A percentile compares a stretch with the other conserved stretches of the same genome.
phyloP scores from a whole-genome alignment of 106 monocot genomes.

The Allium cepa region DNA sequence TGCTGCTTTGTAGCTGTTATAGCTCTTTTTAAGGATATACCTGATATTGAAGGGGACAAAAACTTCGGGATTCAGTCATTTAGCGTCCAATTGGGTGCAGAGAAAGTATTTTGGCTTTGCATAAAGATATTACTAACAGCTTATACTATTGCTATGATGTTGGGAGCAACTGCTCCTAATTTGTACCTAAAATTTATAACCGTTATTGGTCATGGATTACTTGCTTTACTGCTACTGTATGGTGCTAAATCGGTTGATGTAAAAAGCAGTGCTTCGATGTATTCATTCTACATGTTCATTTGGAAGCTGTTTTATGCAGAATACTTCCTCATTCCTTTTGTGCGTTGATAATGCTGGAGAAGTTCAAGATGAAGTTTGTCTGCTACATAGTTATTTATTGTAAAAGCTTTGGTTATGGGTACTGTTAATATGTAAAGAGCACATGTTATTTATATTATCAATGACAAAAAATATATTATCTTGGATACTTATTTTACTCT shows the following conservation, averaged over 20 bases:
- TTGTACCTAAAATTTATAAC: conserved; percentile 16
- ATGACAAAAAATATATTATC: too few relatives aligned
- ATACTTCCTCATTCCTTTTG: too few relatives aligned
- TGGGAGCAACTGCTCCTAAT: conserved; percentile 30
- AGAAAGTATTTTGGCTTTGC: conserved; percentile 61
- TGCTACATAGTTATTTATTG: too few relatives aligned
- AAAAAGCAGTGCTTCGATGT: conserved; percentile 50
- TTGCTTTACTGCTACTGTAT: conserved; percentile 68
- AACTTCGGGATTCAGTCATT: conserved; percentile 49
- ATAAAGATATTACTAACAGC: conserved; percentile 33
- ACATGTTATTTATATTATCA: too few relatives aligned
- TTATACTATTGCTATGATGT: conserved; percentile 31
- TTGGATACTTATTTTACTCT: too few relatives aligned
- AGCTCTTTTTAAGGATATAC: conserved; percentile 70
- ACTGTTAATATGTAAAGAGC: too few relatives aligned
- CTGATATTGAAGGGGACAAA: conserved; percentile 52
- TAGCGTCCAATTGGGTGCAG: conserved; percentile 40
- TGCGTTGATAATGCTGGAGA: too few relatives aligned
- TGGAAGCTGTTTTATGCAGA: conserved; percentile 32
- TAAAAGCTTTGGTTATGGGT: too few relatives aligned
- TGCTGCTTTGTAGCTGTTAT: conserved; percentile 61
- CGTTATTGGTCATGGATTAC: conserved; percentile 55
- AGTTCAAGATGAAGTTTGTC: too few relatives aligned
- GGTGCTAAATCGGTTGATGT: conserved; percentile 52
- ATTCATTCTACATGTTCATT: conserved; percentile 94